Conservation (phyloP, 306 rosid species). For the Medicago ruthenica region DNA sequence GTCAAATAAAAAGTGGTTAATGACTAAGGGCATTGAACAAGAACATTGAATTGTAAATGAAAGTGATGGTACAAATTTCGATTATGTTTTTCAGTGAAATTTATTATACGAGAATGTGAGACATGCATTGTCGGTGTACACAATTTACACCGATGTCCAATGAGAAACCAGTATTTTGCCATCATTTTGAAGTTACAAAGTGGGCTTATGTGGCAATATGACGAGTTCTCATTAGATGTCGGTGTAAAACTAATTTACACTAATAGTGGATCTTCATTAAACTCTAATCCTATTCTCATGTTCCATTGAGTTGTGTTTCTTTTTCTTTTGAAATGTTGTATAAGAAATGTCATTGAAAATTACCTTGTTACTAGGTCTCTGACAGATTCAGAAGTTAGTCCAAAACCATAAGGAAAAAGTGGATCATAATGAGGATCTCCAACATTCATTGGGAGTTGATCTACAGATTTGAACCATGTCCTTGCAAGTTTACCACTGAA, state of each 20-base stretch:
- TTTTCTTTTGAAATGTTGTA: constrained; percentile 1
- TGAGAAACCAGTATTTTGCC: background rate
- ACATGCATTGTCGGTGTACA: background rate
- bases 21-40: no score
- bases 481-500: constrained; percentile 89
- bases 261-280: background rate
- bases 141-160: background rate
- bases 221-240: background rate
- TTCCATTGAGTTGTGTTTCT: background rate
- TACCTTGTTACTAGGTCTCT: constrained; percentile 74
- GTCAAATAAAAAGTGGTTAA: background rate
- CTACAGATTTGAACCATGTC: constrained; percentile 88
- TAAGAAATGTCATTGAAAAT: constrained; percentile 8
- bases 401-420: constrained; percentile 84
- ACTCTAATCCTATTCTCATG: background rate
- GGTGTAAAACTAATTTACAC: background rate
- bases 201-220: background rate
- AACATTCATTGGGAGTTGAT: constrained; percentile 90
- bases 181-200: background rate
- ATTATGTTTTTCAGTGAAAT: no score
- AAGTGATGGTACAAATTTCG: no score
- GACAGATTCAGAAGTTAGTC: constrained; percentile 72
- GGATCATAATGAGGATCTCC: constrained; percentile 95
- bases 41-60: no score
- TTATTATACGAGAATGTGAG: no score